Percentiles rank a stretch among this genome's conserved stretches.
Evolutionary conservation across 805 yeast genomes (phyloP).

Genomic region (Myxozyma melibiosi): DNA sequence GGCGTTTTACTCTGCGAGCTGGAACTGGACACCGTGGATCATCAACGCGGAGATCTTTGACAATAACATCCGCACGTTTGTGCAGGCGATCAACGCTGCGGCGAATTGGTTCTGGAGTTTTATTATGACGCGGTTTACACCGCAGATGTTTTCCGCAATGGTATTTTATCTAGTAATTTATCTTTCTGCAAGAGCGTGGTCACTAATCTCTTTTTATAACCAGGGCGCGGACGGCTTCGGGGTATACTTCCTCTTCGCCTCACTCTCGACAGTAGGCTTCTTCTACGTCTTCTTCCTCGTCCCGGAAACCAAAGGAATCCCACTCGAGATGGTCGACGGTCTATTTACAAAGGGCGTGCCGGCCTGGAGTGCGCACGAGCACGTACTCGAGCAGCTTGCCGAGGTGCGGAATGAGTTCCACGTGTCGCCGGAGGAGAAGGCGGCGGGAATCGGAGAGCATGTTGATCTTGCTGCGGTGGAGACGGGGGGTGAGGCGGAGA

Average conservation of each 20-base stretch:
- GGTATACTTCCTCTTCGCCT: conserved; percentile 21
- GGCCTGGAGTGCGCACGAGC: conserved; percentile 21
- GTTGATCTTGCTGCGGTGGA: too few relatives aligned
- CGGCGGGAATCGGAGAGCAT: conserved; percentile 6
- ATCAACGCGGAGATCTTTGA: conserved; percentile 26
- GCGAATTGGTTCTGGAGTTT: conserved; percentile 29
- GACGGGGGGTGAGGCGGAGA: too few relatives aligned
- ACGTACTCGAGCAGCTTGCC: conserved; percentile 11
- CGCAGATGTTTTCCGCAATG: conserved; percentile 25
- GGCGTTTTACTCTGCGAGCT: conserved; percentile 17
- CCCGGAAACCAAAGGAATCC: conserved; percentile 71
- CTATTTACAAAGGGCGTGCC: conserved; percentile 49
- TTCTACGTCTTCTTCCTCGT: conserved; percentile 54
- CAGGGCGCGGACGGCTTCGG: conserved; percentile 19
- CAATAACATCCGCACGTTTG: conserved; percentile 14
- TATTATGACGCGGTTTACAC: conserved; percentile 25
- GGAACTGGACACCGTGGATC: conserved; percentile 28
- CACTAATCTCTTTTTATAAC: not conserved
- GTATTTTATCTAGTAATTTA: not conserved
- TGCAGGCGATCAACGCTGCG: conserved; percentile 23
- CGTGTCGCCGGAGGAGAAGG: conserved; percentile 15
- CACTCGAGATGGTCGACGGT: conserved; percentile 75
- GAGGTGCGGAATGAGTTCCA: conserved; percentile 13
- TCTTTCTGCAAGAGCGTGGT: not conserved
- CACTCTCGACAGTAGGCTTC: conserved; percentile 56